Base-by-base conservation (phyloP, 2,329 filamentous ascomycete species). In the Thelonectria discophora region DNA sequence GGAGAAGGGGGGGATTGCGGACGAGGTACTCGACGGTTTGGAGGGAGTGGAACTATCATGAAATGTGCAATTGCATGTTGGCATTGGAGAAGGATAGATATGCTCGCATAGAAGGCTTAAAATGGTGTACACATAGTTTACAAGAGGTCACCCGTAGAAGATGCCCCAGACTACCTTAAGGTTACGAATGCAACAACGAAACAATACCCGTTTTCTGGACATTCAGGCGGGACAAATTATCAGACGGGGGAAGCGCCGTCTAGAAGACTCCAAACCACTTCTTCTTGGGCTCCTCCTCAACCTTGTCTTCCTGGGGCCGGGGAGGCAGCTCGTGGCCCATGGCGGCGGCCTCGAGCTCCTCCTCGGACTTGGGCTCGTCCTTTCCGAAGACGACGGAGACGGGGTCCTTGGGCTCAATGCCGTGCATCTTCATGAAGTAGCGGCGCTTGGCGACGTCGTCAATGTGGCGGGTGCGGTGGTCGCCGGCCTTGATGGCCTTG, bases 401-500 rank as follows among this genome's bases (percentile, higher is more conserved):
- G 32, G 83, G 82, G 53, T 85, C 80, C 71, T 84, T 82, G 69
- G 85, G 81, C 75, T 93, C 90, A 72, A 97, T 77, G 10, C 93
- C 93, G 81, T 97, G 93, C 63, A 90, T 92, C 78, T 92, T 89
- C 72, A 94, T 88, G 79, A 93, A 99, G 77, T 91, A 88, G 63
- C 86, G 86, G 71, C 94, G 86, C 86, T 97, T 97, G 76, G 90
- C 86, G 27, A 95, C 90, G 79, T 99, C 95, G 68, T 97, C 93
- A 58, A 93, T 84, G 68, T 88, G 88, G 73, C 85, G 85, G 72
- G 87, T 86, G 57, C 94, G 86, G 79, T 88, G 88, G 77, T 94
- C 91, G 54, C 85, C 82, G 27, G 90, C 90, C 73, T 88, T 80
- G 65, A 85, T 81, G 30, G 88, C 89, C 66, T 86, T 86, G 76